Percentiles rank a stretch among this genome's conserved stretches.
Conservation (phyloP, 306 rosid genomes). For the Arachis hypogaea region DNA sequence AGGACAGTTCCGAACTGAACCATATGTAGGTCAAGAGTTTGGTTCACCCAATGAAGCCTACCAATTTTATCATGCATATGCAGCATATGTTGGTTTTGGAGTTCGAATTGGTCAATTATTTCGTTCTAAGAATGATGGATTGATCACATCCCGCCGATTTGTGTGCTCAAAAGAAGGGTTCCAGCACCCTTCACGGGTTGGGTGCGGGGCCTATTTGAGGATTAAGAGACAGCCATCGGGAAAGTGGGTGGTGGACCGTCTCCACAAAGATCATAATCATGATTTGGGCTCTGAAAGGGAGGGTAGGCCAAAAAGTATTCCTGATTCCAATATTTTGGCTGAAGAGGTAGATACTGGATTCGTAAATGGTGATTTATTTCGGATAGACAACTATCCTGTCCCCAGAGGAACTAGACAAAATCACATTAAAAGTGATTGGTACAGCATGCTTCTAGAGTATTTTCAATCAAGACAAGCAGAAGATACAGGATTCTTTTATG, state of each 20-base stretch:
- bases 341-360: constrained; percentile 67
- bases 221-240: constrained; percentile 84
- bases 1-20: constrained; percentile 59
- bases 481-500: constrained; percentile 93
- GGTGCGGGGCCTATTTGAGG: constrained; percentile 93
- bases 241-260: constrained; percentile 91
- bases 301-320: constrained; percentile 45
- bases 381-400: constrained; percentile 54
- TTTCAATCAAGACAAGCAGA: constrained; percentile 86
- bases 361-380: constrained; percentile 62
- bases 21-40: constrained; percentile 78
- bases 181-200: constrained; percentile 95
- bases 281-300: constrained; percentile 59
- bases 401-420: constrained; percentile 74
- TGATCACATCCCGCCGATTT: constrained; percentile 81
- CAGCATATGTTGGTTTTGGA: constrained; percentile 73
- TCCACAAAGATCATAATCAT: constrained; percentile 82
- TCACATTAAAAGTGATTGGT: constrained; percentile 84
- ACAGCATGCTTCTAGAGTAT: constrained; percentile 71
- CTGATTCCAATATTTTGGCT: constrained; percentile 60
- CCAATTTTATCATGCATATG: constrained; percentile 79
- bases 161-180: constrained; percentile 97
- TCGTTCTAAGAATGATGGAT: constrained; percentile 87
- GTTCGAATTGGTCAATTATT: constrained; percentile 90
- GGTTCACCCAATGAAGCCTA: constrained; percentile 83